A percentile compares a stretch with the other conserved stretches of the same genome.
Conservation (phyloP, 345 rosid species). For the Firmiana major region DNA sequence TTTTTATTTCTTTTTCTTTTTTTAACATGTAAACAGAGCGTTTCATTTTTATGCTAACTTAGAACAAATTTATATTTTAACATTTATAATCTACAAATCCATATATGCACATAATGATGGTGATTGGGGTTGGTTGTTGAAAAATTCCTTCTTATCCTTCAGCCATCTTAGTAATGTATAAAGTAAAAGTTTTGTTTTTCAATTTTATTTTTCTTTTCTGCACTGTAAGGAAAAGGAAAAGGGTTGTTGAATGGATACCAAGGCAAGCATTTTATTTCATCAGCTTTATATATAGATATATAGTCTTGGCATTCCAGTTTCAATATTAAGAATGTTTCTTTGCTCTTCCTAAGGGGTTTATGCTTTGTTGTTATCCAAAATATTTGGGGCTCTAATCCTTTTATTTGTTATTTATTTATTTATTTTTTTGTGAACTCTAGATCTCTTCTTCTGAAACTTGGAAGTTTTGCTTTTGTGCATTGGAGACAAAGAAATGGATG, state of each 20-base stretch:
- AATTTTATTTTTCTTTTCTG: not conserved
- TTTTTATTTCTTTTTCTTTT: too few species aligned
- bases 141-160: not conserved
- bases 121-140: not conserved
- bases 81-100: not conserved
- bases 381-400: not conserved
- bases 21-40: too few species aligned
- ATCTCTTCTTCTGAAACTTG: not conserved
- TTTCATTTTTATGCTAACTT: not conserved
- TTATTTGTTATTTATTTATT: constrained; percentile 15
- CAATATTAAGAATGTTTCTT: constrained; percentile 11
- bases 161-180: not conserved
- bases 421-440: constrained; percentile 12
- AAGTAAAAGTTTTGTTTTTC: not conserved
- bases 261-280: not conserved
- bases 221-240: not conserved
- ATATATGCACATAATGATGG: not conserved
- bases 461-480: not conserved
- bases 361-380: constrained; percentile 4
- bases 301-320: constrained; percentile 1
- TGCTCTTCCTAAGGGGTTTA: constrained; percentile 5
- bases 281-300: not conserved
- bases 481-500: constrained; percentile 50
- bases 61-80: not conserved
- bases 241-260: not conserved